Conservation (phyloP, 2,329 filamentous ascomycete genomes). For the Setomelanomma holmii region DNA sequence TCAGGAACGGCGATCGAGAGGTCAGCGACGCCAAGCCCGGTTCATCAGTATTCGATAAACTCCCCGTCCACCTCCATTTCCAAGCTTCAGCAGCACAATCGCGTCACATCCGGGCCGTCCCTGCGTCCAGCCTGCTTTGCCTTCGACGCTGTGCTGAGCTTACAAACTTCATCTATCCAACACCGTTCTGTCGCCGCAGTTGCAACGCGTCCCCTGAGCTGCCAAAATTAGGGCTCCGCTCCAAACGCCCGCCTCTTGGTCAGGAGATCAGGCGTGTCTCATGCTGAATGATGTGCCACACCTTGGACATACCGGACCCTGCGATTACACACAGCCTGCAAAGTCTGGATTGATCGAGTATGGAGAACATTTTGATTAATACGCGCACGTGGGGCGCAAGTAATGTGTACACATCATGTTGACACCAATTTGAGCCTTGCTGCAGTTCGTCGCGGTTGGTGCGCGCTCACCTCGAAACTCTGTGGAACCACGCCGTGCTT, state of each 20-base stretch:
- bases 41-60: background rate
- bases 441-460: too few relatives aligned
- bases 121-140: background rate
- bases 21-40: slow-evolving; percentile 5
- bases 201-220: slow-evolving; percentile 1
- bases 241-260: slow-evolving; percentile 27
- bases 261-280: slow-evolving; percentile 23
- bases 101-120: background rate
- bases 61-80: background rate
- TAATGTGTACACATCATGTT: background rate
- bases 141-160: background rate
- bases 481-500: too few relatives aligned
- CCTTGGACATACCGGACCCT: slow-evolving; percentile 7
- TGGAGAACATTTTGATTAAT: too few relatives aligned
- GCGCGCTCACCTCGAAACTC: too few relatives aligned
- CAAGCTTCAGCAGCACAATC: slow-evolving; percentile 2
- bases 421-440: too few relatives aligned
- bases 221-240: slow-evolving; percentile 28
- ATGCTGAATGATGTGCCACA: slow-evolving; percentile 8
- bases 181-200: slow-evolving; percentile 1
- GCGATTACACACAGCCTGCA: slow-evolving; percentile 14
- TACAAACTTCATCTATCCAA: slow-evolving; percentile 11
- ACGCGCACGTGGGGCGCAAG: background rate
- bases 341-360: background rate
- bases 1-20: slow-evolving; percentile 9